Base-by-base conservation (phyloP, 306 rosid species). In the Gastrolobium villosum region DNA sequence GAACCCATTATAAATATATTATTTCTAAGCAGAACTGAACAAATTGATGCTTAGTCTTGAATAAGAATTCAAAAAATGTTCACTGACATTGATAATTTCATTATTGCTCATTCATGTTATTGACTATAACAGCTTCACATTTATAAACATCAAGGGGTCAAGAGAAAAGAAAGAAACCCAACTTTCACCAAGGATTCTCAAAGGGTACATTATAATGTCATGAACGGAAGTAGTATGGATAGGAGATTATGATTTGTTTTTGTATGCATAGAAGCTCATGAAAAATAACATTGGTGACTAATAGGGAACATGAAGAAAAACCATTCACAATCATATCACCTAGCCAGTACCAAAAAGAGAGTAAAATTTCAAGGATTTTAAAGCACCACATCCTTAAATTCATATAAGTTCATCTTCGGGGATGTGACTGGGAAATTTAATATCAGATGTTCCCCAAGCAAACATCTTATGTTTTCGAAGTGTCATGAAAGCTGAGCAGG, bases 401-500 rank as follows among this genome's bases (percentile, higher is more conserved):
- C 50, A 39, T 10, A 4, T 26, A 11, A 34, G 36, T 35, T 46
- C 48, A 36, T 44, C 44, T 61, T 45, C 44, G 43, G 44, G 68
- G 44, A 57, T 73, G 57, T 7, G 30, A 40, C 35, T 14, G 45
- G 53, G 39, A 70, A 13, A 57, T 73, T 73, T 45, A 30, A 59
- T 34, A 74, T 60, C 79, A 45, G 28, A 62, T 62, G 49, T 75
- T 75, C 46, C 46, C 30, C 60, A 49, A 62, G 62, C 37, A 75
- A 46, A 20, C 28, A 34, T 62, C 49, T 11, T 62, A 73, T 35
- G 31, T 13, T 57, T 59, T 13, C 56, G 10, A 74, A 60, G 36
- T 35, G 37, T 15, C 70, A 45, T 37, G 7, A 74, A 62, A 44
- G 53, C 52, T 30, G 10, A 56, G 69, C 31, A 7, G 34, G 10